Evolutionary conservation across 2,329 filamentous ascomycete species (phyloP).

Genomic region (Aspergillus quadricinctus): DNA sequence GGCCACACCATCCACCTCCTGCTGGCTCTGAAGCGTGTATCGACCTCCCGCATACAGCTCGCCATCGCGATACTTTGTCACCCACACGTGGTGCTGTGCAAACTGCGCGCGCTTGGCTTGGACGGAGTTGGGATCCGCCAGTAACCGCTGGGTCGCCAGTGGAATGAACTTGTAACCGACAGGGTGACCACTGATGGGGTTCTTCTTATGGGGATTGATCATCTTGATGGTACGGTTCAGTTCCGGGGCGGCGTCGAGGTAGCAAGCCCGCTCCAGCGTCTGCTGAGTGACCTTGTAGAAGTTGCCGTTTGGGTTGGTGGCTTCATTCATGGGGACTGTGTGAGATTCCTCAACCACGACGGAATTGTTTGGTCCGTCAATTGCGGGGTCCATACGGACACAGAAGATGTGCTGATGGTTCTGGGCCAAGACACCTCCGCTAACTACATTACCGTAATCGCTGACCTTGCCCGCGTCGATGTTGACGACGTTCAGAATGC

Average conservation of each 20-base stretch:
- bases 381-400: constrained; percentile 58
- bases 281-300: constrained; percentile 48
- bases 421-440: constrained; percentile 61
- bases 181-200: constrained; percentile 50
- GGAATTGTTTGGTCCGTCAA: constrained; percentile 53
- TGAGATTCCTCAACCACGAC: constrained; percentile 55
- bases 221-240: constrained; percentile 55
- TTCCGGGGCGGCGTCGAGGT: constrained; percentile 43
- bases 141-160: constrained; percentile 53
- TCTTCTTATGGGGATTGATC: constrained; percentile 49
- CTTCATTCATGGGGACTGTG: constrained; percentile 52
- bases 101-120: constrained; percentile 52
- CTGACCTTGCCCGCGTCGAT: constrained; percentile 58
- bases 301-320: constrained; percentile 50
- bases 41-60: constrained; percentile 53
- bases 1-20: constrained; percentile 33
- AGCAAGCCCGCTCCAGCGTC: constrained; percentile 44
- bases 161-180: constrained; percentile 56
- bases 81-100: constrained; percentile 53
- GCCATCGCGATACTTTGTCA: constrained; percentile 49
- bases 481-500: constrained; percentile 61
- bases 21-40: constrained; percentile 51
- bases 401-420: constrained; percentile 75
- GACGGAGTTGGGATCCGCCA: constrained; percentile 51
- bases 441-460: constrained; percentile 62